Evolutionary conservation across 768 basidiomycete species (phyloP).

Genomic region (Amanita molliuscula): DNA sequence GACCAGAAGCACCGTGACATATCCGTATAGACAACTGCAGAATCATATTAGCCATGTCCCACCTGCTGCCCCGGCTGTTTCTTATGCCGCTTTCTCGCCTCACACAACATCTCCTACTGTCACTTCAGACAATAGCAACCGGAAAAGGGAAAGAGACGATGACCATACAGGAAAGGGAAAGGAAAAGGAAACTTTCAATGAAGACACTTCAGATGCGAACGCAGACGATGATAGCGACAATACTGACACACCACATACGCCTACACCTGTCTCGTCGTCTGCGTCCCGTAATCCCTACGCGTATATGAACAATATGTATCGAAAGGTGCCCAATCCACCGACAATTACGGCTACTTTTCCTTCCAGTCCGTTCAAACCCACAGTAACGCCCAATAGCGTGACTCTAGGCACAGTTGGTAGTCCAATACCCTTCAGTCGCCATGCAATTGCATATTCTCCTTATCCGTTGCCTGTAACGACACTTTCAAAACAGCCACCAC

Average conservation of each 20-base stretch:
- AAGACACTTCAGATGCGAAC: constrained; percentile 1
- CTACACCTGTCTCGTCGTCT: neutral
- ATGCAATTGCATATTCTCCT: constrained; percentile 14
- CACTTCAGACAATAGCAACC: neutral
- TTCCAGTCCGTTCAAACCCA: constrained; percentile 10
- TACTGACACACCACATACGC: neutral
- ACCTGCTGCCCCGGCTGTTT: neutral
- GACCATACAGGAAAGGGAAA: constrained; percentile 7
- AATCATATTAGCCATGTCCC: neutral
- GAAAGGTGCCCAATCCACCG: neutral
- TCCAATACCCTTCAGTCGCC: neutral
- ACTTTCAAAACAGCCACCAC: neutral
- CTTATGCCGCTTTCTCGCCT: neutral
- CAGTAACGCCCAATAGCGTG: neutral
- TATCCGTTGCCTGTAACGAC: constrained; percentile 11
- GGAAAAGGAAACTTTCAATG: constrained; percentile 5
- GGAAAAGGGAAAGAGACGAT: constrained; percentile 4
- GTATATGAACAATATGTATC: constrained; percentile 6
- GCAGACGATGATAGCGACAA: constrained; percentile 3
- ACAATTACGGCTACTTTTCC: constrained; percentile 11
- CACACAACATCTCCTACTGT: neutral
- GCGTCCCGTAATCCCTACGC: constrained; percentile 4
- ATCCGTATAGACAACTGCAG: constrained; percentile 5
- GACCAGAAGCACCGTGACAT: neutral
- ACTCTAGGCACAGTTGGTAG: neutral